Evolutionary conservation across 257 asterid species (phyloP).

Genomic region (Fraxinus anomala): DNA sequence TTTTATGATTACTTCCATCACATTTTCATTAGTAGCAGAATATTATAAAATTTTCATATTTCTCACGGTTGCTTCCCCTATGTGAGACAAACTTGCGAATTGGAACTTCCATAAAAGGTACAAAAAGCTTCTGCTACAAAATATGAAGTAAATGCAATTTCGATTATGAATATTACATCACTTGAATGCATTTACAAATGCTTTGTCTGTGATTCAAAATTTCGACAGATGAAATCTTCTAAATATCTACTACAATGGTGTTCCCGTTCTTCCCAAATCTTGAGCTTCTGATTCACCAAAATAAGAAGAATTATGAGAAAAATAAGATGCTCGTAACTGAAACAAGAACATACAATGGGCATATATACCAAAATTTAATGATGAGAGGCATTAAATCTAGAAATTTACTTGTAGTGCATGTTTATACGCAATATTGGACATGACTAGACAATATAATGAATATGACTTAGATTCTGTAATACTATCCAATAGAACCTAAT

Average conservation of each 20-base stretch:
- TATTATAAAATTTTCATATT: no score
- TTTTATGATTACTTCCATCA: no score
- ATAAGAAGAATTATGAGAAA: neutral
- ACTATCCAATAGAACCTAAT: no score
- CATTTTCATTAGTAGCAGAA: no score
- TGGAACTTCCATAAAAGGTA: neutral
- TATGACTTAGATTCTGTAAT: no score
- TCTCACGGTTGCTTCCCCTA: no score
- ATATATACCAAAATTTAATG: no score
- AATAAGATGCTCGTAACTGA: neutral
- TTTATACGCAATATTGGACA: no score
- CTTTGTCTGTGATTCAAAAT: neutral
- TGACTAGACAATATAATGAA: no score
- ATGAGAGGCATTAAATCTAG: slow-evolving; percentile 23
- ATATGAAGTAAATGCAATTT: neutral
- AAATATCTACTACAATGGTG: slow-evolving; percentile 19
- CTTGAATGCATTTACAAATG: neutral
- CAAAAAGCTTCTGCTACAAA: neutral
- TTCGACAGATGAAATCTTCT: neutral
- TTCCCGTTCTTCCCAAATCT: slow-evolving; percentile 23
- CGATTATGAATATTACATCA: neutral
- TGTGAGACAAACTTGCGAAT: neutral
- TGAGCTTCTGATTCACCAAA: slow-evolving; percentile 34
- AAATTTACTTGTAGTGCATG: neutral
- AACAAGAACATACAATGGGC: neutral